Evolutionary conservation across 1,284 basidiomycete species (phyloP).

Genomic region (Trichosporon asahii): DNA sequence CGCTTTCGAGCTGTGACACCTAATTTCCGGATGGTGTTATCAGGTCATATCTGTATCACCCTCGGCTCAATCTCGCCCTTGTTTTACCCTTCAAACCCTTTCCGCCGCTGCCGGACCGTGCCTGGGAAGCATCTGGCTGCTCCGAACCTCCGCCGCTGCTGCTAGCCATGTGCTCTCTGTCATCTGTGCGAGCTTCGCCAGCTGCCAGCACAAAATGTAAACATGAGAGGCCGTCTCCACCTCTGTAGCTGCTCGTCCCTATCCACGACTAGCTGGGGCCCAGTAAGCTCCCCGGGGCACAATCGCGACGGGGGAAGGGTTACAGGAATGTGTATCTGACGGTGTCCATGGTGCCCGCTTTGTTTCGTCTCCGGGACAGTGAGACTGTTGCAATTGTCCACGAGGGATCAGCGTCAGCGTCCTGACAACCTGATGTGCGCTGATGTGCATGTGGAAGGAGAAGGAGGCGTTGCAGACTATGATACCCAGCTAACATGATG

Average conservation of each 20-base stretch:
- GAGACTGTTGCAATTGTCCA: background rate
- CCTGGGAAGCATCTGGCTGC: background rate
- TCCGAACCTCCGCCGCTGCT: background rate
- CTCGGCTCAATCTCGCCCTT: conserved; percentile 5
- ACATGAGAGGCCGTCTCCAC: background rate
- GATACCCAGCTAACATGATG: no score
- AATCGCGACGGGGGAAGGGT: background rate
- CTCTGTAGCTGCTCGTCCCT: background rate
- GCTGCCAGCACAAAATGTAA: background rate
- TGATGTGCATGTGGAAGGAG: background rate
- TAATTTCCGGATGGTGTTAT: conserved; percentile 1
- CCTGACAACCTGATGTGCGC: background rate
- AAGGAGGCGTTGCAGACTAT: no score
- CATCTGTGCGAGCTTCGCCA: background rate
- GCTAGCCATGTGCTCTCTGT: background rate
- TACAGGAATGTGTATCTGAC: background rate
- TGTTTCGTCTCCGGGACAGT: background rate
- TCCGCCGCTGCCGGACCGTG: background rate
- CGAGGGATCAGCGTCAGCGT: background rate
- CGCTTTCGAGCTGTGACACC: background rate
- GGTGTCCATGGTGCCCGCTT: background rate
- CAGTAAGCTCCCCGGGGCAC: background rate
- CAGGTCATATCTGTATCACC: conserved; percentile 7
- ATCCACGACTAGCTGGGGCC: background rate
- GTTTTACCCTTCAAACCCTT: conserved; percentile 3